These are phyloP conservation scores for Henningerozyma blattae DNA, from an alignment of 805 yeast genomes.

Conservation along the genomic window DNA sequence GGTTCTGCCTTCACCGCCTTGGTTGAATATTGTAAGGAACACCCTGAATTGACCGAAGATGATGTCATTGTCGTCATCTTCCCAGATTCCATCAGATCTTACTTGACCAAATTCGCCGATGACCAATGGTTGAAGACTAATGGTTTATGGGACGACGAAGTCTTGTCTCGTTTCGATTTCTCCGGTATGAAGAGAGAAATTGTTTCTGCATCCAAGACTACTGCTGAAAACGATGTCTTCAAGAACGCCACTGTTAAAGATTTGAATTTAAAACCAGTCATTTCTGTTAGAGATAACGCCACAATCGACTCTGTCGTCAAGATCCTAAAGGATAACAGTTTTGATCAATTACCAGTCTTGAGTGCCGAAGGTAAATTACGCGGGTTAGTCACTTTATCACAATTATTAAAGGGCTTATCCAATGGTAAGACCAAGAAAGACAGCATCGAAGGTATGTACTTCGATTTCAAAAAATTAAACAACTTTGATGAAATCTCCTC, in stretches of 20 bases:
- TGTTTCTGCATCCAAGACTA: slow-evolving; percentile 14
- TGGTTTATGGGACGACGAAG: slow-evolving; percentile 51
- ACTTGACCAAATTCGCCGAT: slow-evolving; percentile 76
- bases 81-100: slow-evolving; percentile 82
- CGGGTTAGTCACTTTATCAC: slow-evolving; percentile 69
- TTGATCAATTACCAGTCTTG: slow-evolving; percentile 78
- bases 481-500: slow-evolving; percentile 48
- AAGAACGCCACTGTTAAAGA: slow-evolving; percentile 52
- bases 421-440: slow-evolving; percentile 47
- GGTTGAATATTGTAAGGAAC: slow-evolving; percentile 51
- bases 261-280: slow-evolving; percentile 68
- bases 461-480: slow-evolving; percentile 64
- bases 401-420: slow-evolving; percentile 54
- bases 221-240: slow-evolving; percentile 26
- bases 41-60: slow-evolving; percentile 49
- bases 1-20: slow-evolving; percentile 79
- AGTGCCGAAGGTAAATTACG: slow-evolving; percentile 43
- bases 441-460: slow-evolving; percentile 36
- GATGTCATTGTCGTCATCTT: slow-evolving; percentile 69
- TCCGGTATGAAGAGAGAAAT: slow-evolving; percentile 6
- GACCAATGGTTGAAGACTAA: slow-evolving; percentile 84
- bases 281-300: slow-evolving; percentile 52
- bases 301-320: slow-evolving; percentile 54
- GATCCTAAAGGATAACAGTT: slow-evolving; percentile 61
- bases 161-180: slow-evolving; percentile 25